A percentile compares a stretch with the other conserved stretches of the same genome.
Conservation (phyloP, 768 basidiomycete genomes). For the Hygrocybe coccinea region DNA sequence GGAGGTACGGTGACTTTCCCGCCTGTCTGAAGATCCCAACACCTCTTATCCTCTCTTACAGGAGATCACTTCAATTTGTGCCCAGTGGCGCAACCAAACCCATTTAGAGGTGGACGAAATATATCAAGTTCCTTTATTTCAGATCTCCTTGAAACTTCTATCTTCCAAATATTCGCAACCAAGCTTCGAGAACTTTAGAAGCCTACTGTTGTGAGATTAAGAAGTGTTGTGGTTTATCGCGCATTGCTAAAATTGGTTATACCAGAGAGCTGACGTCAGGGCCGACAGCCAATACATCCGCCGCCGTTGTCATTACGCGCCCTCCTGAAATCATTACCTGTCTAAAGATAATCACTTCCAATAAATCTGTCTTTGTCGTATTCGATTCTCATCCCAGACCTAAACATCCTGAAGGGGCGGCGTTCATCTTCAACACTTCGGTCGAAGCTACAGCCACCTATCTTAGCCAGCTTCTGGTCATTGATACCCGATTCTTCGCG, state of each 20-base stretch:
- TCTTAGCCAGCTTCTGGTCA: slow-evolving; percentile 44
- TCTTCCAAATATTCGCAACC: not conserved
- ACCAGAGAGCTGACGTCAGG: slow-evolving; percentile 27
- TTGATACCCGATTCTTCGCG: slow-evolving; percentile 42
- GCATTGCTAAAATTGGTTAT: slow-evolving; percentile 10
- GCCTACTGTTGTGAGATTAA: slow-evolving; percentile 5
- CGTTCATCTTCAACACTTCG: slow-evolving; percentile 49
- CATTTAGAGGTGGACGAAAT: slow-evolving; percentile 9
- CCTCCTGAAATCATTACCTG: slow-evolving; percentile 69
- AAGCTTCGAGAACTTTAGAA: slow-evolving; percentile 5
- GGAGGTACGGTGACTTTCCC: not conserved
- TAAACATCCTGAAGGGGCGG: slow-evolving; percentile 55
- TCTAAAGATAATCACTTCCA: slow-evolving; percentile 31
- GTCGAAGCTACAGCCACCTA: slow-evolving; percentile 40
- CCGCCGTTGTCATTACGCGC: slow-evolving; percentile 56
- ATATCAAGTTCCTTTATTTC: not conserved
- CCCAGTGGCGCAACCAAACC: slow-evolving; percentile 6
- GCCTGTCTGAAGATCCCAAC: not conserved
- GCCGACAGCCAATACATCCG: slow-evolving; percentile 17
- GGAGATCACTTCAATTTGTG: slow-evolving; percentile 13
- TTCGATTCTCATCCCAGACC: slow-evolving; percentile 68
- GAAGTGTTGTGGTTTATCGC: not conserved
- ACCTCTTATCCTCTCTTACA: not conserved
- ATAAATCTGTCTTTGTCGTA: slow-evolving; percentile 45
- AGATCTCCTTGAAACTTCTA: not conserved